phyloP scores from a whole-genome alignment of 179 eudicot species.

The Vitellaria paradoxa region DNA sequence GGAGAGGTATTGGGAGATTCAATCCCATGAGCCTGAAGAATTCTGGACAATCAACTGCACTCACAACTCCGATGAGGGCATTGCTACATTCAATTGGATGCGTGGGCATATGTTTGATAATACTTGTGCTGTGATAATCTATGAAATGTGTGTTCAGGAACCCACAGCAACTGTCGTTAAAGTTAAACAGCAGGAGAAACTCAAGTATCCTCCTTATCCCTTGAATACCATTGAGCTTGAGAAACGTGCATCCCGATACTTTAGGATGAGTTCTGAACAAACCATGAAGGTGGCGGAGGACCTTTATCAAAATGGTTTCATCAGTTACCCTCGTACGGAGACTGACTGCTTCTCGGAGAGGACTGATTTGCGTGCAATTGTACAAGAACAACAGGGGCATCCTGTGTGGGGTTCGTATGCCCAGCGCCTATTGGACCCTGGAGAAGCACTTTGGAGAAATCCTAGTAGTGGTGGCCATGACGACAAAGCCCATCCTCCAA shows the following conservation, averaged over 20 bases:
- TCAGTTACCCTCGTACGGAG: slow-evolving; percentile 99
- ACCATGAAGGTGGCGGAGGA: slow-evolving; percentile 99
- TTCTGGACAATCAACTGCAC: slow-evolving; percentile 93
- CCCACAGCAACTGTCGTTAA: slow-evolving; percentile 78
- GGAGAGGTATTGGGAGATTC: slow-evolving; percentile 96
- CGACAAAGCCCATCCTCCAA: slow-evolving; percentile 99
- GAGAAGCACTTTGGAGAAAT: slow-evolving; percentile 79
- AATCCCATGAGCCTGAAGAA: slow-evolving; percentile 91
- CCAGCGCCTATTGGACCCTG: slow-evolving; percentile 75
- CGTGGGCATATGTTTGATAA: slow-evolving; percentile 94
- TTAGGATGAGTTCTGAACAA: slow-evolving; percentile 82
- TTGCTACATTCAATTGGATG: slow-evolving; percentile 79
- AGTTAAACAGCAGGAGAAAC: slow-evolving; percentile 71
- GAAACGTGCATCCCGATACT: slow-evolving; percentile 95
- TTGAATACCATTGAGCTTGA: slow-evolving; percentile 97
- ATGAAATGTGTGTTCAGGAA: slow-evolving; percentile 92
- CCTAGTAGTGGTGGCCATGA: slow-evolving; percentile 91
- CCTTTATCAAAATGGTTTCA: slow-evolving; percentile 91
- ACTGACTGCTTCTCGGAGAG: slow-evolving; percentile 77
- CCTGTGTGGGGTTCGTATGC: slow-evolving; percentile 93
- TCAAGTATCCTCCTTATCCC: slow-evolving; percentile 88
- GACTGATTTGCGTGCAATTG: slow-evolving; percentile 82
- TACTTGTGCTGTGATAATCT: slow-evolving; percentile 72
- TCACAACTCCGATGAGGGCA: slow-evolving; percentile 81
- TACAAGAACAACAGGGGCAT: slow-evolving; percentile 91